Conservation (phyloP, 805 yeast genomes). For the Lipomyces kockii region DNA sequence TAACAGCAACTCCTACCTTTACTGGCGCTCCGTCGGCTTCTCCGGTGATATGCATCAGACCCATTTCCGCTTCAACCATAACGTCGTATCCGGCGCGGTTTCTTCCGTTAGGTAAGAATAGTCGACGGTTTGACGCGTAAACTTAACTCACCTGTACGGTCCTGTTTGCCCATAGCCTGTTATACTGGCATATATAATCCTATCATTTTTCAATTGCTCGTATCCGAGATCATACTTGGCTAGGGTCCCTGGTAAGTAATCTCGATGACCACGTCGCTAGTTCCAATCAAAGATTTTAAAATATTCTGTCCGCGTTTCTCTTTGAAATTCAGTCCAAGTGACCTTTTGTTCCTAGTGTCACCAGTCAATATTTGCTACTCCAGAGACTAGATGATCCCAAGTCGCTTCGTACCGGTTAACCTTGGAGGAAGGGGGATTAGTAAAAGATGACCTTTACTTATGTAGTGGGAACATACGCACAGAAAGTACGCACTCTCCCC, state of each 20-base stretch:
- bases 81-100: slow-evolving; percentile 51
- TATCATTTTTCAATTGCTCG: slow-evolving; percentile 38
- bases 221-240: slow-evolving; percentile 47
- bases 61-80: slow-evolving; percentile 54
- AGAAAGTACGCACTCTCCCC: slow-evolving; percentile 50
- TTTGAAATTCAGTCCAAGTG: slow-evolving; percentile 48
- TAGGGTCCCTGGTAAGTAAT: slow-evolving; percentile 49
- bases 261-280: slow-evolving; percentile 49
- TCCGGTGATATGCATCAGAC: slow-evolving; percentile 53
- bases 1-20: slow-evolving; percentile 52
- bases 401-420: slow-evolving; percentile 24
- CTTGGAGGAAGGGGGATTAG: neutral
- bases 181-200: slow-evolving; percentile 47
- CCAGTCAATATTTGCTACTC: neutral
- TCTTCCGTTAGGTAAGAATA: slow-evolving; percentile 42
- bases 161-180: slow-evolving; percentile 53
- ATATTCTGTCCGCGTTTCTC: slow-evolving; percentile 44
- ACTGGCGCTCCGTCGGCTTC: slow-evolving; percentile 50
- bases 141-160: slow-evolving; percentile 41
- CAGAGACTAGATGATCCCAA: neutral
- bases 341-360: slow-evolving; percentile 47
- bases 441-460: neutral
- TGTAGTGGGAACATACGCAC: slow-evolving; percentile 38
- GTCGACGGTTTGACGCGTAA: slow-evolving; percentile 47
- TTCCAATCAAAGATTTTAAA: slow-evolving; percentile 41